These are phyloP conservation scores for Penicillium robsamsonii DNA, from an alignment of 495 filamentous ascomycete species.

Conservation along the genomic window DNA sequence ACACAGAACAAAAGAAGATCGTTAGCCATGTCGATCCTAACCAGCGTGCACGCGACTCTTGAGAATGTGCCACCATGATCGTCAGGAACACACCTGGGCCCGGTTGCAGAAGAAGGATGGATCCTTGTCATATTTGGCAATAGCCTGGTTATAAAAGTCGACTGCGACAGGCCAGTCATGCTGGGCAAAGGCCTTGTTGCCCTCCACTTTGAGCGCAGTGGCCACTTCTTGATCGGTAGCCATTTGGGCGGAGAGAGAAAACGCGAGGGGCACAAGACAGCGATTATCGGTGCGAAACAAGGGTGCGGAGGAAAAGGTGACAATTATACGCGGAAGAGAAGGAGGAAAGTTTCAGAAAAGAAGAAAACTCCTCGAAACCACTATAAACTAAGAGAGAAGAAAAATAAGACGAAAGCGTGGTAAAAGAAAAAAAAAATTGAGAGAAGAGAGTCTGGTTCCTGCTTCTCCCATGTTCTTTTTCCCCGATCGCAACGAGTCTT, in stretches of 20 bases:
- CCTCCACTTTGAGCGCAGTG: conserved; percentile 81
- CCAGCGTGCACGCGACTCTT: conserved; percentile 1
- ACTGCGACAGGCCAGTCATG: conserved; percentile 87
- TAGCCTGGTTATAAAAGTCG: conserved; percentile 85
- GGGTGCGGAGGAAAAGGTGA: conserved; percentile 2
- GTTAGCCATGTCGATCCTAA: conserved; percentile 2
- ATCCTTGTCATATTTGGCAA: conserved; percentile 78
- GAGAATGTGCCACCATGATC: conserved; percentile 5
- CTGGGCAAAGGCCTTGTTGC: conserved; percentile 85
- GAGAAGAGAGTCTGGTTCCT: conserved; percentile 17
- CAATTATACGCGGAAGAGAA: conserved; percentile 9
- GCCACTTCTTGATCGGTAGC: conserved; percentile 64
- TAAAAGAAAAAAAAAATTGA: neutral
- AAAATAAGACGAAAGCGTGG: conserved; percentile 1
- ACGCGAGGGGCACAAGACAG: conserved; percentile 38
- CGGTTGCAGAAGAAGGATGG: conserved; percentile 91
- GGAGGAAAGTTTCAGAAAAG: conserved; percentile 3
- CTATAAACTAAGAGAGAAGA: conserved; percentile 9
- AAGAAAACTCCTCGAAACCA: conserved; percentile 21
- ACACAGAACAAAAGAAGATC: conserved; percentile 2
- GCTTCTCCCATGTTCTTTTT: conserved; percentile 24
- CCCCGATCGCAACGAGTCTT: conserved; percentile 30
- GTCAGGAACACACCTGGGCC: conserved; percentile 67
- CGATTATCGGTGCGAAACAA: conserved; percentile 20
- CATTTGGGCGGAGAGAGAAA: conserved; percentile 33